phyloP scores from a whole-genome alignment of 2,329 filamentous ascomycete species.

The Dryadomyces sulphureus region DNA sequence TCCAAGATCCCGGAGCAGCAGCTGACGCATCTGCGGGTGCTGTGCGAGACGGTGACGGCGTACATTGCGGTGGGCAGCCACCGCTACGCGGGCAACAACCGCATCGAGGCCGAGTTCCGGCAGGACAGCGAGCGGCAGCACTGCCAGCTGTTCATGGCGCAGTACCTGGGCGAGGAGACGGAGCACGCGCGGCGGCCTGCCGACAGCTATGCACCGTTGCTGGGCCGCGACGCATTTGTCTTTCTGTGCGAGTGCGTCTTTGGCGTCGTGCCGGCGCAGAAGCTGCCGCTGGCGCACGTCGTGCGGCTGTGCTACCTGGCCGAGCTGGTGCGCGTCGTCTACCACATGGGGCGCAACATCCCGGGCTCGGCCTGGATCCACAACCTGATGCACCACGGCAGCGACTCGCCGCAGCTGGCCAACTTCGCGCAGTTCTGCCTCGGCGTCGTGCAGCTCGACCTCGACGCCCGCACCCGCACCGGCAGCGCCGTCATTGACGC shows the following conservation, averaged over 20 bases:
- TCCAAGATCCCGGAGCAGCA: constrained; percentile 73
- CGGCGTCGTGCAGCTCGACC: constrained; percentile 27
- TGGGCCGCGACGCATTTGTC: constrained; percentile 58
- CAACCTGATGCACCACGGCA: constrained; percentile 18
- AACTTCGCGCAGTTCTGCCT: constrained; percentile 43
- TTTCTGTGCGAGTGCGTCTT: constrained; percentile 72
- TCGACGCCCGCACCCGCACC: constrained; percentile 19
- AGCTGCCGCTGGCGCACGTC: constrained; percentile 63
- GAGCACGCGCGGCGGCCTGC: constrained; percentile 24
- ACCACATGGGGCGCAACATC: constrained; percentile 41
- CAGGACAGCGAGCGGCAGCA: constrained; percentile 58
- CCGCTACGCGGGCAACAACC: constrained; percentile 41
- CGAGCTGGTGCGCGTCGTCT: constrained; percentile 73
- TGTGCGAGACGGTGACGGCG: constrained; percentile 77
- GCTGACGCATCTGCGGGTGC: constrained; percentile 72
- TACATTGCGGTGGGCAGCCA: constrained; percentile 68
- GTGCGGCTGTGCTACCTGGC: constrained; percentile 78
- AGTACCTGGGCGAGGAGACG: constrained; percentile 30
- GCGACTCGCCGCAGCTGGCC: constrained; percentile 20
- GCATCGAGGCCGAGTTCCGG: constrained; percentile 51
- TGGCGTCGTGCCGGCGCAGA: constrained; percentile 50
- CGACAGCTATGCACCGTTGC: constrained; percentile 39
- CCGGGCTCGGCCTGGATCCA: constrained; percentile 33
- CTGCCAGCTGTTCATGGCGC: constrained; percentile 57
- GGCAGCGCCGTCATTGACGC: constrained; percentile 13